A percentile compares a stretch with the other conserved stretches of the same genome.
Evolutionary conservation across 106 monocot species (phyloP).

Genomic region (Allium sativum): DNA sequence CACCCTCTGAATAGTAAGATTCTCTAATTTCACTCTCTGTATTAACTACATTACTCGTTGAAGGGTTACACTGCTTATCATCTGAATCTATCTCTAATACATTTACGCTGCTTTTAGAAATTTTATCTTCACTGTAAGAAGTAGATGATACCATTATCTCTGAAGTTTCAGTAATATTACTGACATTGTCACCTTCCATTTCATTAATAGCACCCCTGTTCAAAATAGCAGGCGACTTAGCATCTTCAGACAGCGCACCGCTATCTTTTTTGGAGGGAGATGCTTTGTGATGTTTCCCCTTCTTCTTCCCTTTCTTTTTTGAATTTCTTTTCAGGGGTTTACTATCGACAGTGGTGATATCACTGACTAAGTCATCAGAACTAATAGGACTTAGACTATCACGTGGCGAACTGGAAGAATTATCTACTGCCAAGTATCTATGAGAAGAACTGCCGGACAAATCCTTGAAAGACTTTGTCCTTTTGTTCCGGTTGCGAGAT

Average conservation of each 20-base stretch:
- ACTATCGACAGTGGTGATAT: slow-evolving; percentile 5
- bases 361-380: slow-evolving; percentile 22
- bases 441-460: slow-evolving; percentile 3
- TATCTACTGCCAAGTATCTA: slow-evolving; percentile 11
- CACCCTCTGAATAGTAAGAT: slow-evolving; percentile 6
- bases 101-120: not conserved
- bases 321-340: slow-evolving; percentile 37
- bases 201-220: not conserved
- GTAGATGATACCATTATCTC: slow-evolving; percentile 6
- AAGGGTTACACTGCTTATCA: slow-evolving; percentile 2
- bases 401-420: slow-evolving; percentile 20
- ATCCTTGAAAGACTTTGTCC: slow-evolving; percentile 15
- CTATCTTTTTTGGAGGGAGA: slow-evolving; percentile 12
- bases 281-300: slow-evolving; percentile 40
- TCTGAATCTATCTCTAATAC: slow-evolving; percentile 8
- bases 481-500: slow-evolving; percentile 20
- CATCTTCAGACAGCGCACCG: no score
- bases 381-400: slow-evolving; percentile 12
- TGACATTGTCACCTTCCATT: slow-evolving; percentile 13
- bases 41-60: slow-evolving; percentile 9
- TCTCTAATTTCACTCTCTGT: slow-evolving; percentile 1
- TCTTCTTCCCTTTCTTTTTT: slow-evolving; percentile 64
- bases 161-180: slow-evolving; percentile 4
- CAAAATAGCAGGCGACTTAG: no score
- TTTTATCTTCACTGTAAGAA: slow-evolving; percentile 22